Percentiles rank a stretch among this genome's conserved stretches.
Evolutionary conservation across 176 grass and related monocot species (phyloP).

Genomic region (Otatea glauca): DNA sequence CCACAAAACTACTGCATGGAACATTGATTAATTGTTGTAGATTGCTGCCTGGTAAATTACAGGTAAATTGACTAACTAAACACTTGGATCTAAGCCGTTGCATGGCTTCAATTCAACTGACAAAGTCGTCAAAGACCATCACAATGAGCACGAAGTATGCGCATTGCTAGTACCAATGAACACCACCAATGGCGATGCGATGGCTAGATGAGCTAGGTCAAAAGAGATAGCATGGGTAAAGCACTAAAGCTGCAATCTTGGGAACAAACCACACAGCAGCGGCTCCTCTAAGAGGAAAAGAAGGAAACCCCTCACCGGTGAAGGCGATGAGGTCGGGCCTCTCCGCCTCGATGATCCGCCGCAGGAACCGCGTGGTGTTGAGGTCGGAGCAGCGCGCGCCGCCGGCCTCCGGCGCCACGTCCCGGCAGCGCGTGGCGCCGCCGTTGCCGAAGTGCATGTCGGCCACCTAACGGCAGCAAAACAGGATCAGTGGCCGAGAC

Average conservation of each 20-base stretch:
- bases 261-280: not conserved
- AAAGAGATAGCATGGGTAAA: not conserved
- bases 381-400: slow-evolving; percentile 77
- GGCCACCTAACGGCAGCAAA: slow-evolving; percentile 62
- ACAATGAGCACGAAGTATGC: not conserved
- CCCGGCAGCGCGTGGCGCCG: slow-evolving; percentile 67
- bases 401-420: slow-evolving; percentile 61
- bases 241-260: not conserved
- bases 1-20: not conserved
- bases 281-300: not conserved
- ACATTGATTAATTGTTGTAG: not conserved
- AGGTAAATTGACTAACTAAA: not conserved
- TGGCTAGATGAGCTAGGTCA: not conserved
- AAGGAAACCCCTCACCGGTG: slow-evolving; percentile 54
- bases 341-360: slow-evolving; percentile 77
- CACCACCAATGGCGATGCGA: not conserved
- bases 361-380: slow-evolving; percentile 83
- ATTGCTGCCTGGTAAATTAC: not conserved
- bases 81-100: not conserved
- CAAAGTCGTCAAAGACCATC: not conserved
- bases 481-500: not conserved
- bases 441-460: slow-evolving; percentile 98
- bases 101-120: not conserved
- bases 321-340: slow-evolving; percentile 86
- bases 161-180: not conserved